phyloP scores from a whole-genome alignment of 768 basidiomycete species.

The Mycena haematopus region DNA sequence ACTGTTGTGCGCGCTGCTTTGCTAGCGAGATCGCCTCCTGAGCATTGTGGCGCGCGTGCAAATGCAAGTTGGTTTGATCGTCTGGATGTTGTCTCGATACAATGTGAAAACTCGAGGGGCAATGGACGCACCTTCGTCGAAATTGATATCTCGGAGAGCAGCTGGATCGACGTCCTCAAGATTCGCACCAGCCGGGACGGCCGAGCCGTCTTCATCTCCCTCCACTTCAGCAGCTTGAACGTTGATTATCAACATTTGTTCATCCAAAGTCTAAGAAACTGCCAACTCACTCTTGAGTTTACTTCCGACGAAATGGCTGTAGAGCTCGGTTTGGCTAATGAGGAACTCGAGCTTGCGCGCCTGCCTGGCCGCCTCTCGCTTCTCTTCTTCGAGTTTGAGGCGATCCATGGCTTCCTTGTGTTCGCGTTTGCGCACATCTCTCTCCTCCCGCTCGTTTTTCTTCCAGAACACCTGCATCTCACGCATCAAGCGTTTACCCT shows the following conservation, averaged over 20 bases:
- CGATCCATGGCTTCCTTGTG: slow-evolving; percentile 94
- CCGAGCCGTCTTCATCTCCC: slow-evolving; percentile 53
- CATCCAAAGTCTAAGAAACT: slow-evolving; percentile 11
- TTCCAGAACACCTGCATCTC: slow-evolving; percentile 99
- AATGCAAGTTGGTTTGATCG: slow-evolving; percentile 84
- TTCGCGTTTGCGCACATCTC: slow-evolving; percentile 89
- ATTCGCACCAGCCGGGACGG: slow-evolving; percentile 63
- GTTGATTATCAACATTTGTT: slow-evolving; percentile 27
- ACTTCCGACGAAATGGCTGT: slow-evolving; percentile 98
- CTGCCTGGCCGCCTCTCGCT: slow-evolving; percentile 90
- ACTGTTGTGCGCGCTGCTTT: slow-evolving; percentile 78
- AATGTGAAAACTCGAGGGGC: background rate
- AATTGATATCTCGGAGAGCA: slow-evolving; percentile 78
- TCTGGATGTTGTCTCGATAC: slow-evolving; percentile 51
- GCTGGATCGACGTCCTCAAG: slow-evolving; percentile 59
- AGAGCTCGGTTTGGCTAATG: slow-evolving; percentile 98
- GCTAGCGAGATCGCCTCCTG: slow-evolving; percentile 87
- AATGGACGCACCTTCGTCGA: slow-evolving; percentile 80
- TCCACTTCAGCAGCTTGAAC: slow-evolving; percentile 76
- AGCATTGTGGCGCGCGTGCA: slow-evolving; percentile 87
- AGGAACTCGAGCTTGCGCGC: slow-evolving; percentile 97
- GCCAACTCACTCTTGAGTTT: slow-evolving; percentile 82
- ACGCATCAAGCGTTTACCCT: slow-evolving; percentile 87
- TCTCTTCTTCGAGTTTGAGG: slow-evolving; percentile 89
- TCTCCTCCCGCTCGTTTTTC: slow-evolving; percentile 96